Conservation (phyloP, 1,139 yeast species). For the Yamadazyma epiphylla region DNA sequence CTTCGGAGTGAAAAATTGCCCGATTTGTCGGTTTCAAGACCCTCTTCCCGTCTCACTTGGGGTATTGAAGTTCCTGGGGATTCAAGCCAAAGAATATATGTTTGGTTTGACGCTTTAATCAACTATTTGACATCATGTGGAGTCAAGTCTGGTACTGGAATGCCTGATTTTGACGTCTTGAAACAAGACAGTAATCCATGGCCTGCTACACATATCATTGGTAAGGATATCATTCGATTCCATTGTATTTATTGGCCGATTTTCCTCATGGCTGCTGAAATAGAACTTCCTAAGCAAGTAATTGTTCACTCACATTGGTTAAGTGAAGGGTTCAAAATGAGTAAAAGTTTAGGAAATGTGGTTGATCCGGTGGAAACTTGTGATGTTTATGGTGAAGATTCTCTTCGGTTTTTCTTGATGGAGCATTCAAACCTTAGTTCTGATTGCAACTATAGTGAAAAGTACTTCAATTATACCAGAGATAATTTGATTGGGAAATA, state of each 20-base stretch:
- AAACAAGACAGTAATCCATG: constrained; percentile 23
- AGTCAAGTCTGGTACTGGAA: constrained; percentile 35
- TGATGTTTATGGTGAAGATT: constrained; percentile 64
- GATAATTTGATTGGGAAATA: constrained; percentile 75
- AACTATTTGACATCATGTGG: constrained; percentile 80
- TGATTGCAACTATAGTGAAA: constrained; percentile 77
- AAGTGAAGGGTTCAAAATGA: constrained; percentile 86
- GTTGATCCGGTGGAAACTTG: constrained; percentile 77
- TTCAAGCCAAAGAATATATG: constrained; percentile 74
- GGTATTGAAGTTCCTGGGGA: constrained; percentile 89
- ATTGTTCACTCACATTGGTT: constrained; percentile 96
- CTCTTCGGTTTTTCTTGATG: constrained; percentile 70
- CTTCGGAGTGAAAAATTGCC: constrained; percentile 43
- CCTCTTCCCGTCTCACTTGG: constrained; percentile 75
- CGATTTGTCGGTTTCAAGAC: constrained; percentile 85
- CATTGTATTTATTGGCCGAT: constrained; percentile 97
- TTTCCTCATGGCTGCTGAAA: constrained; percentile 76
- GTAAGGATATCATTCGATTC: constrained; percentile 85
- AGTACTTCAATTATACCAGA: constrained; percentile 52
- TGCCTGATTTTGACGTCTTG: constrained; percentile 8
- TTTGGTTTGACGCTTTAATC: constrained; percentile 94
- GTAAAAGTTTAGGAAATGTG: constrained; percentile 91
- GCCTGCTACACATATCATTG: constrained; percentile 80
- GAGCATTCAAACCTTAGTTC: constrained; percentile 71
- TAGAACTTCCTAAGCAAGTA: constrained; percentile 66